Evolutionary conservation across 352 stramenopile species (phyloP), one percentile per base, ranked within the genome.

Genomic region (Pythium brassicae): DNA sequence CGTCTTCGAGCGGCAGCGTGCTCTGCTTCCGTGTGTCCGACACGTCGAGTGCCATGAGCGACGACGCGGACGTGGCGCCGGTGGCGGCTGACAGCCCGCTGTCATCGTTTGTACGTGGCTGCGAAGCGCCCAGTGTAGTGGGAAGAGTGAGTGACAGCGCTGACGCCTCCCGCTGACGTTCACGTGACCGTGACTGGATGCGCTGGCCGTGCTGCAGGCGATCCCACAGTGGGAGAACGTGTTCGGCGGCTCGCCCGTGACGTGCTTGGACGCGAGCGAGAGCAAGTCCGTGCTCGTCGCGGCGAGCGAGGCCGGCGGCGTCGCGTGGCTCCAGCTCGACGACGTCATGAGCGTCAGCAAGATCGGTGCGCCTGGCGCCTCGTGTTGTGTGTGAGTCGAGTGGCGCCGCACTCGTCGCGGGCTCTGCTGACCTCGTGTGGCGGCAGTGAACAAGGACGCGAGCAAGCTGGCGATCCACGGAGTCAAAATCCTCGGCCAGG

Each of bases 311-410:
- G 53, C 61, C 43, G 83, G 83, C 51, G 59, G 76, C 29, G 50
- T 90, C 29, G 81, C 74, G 54, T 93, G 83, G 83, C 61, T 90
- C 25, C 72, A 77, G 32, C 72, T 93, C 12, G 77, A 88, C 59
- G 68, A 85, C 19, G 40, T 29, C 15, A 68, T 73, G 57, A 68
- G 61, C 55, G 57, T 83, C 56, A 66, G 67, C n/a, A 83, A 71
- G 43, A 81, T 85, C 50, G 71, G 78, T 88, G 61, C 23, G 60
- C 17, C 34, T 32, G 43, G 61, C 23, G 60, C 17, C 34, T 32
- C 43, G 17, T 11, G n/a, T 12, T 27, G 4, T 37, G 5, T 19
- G 3, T 42, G 35, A 20, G 11, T 43, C 27, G 23, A 48, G 20
- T 15, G n/a, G 42, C 22, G 8, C 15, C 3, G 10, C 2, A 20